Percentiles rank a stretch among this genome's conserved stretches.
Conservation (phyloP, 176 grass and related monocot species). For the Thalia dealbata region DNA sequence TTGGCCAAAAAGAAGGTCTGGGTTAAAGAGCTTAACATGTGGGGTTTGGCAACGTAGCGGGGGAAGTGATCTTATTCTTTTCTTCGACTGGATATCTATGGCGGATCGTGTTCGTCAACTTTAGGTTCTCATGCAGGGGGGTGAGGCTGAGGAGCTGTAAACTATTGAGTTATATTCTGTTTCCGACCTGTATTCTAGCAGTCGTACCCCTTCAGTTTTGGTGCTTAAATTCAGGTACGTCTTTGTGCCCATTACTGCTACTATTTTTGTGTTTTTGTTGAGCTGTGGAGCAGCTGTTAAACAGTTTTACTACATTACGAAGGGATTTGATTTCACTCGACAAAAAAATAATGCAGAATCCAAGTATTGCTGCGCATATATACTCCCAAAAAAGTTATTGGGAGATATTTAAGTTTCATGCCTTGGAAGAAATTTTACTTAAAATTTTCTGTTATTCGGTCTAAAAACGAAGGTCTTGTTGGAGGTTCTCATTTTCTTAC, state of each 20-base stretch:
- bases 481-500: too few relatives aligned
- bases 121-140: neutral
- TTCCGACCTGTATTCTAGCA: neutral
- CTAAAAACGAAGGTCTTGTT: too few relatives aligned
- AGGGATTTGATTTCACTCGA: too few relatives aligned
- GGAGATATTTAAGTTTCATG: neutral
- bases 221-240: neutral
- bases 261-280: neutral
- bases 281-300: neutral
- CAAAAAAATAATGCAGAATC: neutral
- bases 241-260: too few relatives aligned
- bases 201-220: neutral
- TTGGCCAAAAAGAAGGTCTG: neutral
- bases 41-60: neutral
- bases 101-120: neutral
- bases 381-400: neutral
- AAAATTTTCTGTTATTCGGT: neutral
- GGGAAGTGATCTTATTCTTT: slow-evolving; percentile 3
- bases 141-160: neutral
- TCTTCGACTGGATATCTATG: neutral
- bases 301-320: too few relatives aligned
- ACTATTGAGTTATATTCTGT: neutral
- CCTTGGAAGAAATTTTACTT: neutral
- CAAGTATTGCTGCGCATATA: too few relatives aligned
- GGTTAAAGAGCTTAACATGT: neutral